Evolutionary conservation across 805 yeast genomes (phyloP).

Genomic region (Brettanomyces nanus): DNA sequence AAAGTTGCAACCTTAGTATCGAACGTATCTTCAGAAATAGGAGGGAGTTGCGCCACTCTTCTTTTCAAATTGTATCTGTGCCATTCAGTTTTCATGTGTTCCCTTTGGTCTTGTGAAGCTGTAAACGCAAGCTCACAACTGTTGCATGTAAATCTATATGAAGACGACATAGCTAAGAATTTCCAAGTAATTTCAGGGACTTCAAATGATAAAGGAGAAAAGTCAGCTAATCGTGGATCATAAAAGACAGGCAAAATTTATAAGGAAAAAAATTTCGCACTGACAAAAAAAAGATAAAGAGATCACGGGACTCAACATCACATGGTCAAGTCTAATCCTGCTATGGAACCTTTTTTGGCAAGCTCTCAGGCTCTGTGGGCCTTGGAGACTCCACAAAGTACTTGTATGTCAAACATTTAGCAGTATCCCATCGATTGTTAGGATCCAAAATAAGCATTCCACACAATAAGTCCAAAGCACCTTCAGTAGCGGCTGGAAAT

Average conservation of each 20-base stretch:
- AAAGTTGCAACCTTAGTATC: conserved; percentile 20
- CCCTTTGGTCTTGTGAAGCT: conserved; percentile 75
- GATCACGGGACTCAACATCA: background rate
- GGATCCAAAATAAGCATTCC: conserved; percentile 76
- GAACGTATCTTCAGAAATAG: conserved; percentile 35
- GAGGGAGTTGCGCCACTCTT: conserved; percentile 76
- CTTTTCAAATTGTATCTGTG: conserved; percentile 93
- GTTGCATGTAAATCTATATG: conserved; percentile 81
- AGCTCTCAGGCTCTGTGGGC: conserved; percentile 58
- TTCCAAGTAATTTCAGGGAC: no score
- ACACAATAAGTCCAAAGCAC: conserved; percentile 68
- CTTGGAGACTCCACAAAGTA: conserved; percentile 69
- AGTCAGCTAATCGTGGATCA: no score
- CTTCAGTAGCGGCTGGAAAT: conserved; percentile 85
- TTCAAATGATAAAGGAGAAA: no score
- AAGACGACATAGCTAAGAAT: no score
- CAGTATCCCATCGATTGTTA: conserved; percentile 56
- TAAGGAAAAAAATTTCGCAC: no score
- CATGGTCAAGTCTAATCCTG: background rate
- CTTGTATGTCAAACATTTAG: conserved; percentile 52
- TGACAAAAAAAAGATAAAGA: no score
- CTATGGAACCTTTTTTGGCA: conserved; percentile 39
- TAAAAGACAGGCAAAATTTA: no score
- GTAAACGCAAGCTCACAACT: conserved; percentile 81
- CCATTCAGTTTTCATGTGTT: conserved; percentile 97